Evolutionary conservation across 2,329 filamentous ascomycete species (phyloP).

Genomic region (Juglanconis juglandina): DNA sequence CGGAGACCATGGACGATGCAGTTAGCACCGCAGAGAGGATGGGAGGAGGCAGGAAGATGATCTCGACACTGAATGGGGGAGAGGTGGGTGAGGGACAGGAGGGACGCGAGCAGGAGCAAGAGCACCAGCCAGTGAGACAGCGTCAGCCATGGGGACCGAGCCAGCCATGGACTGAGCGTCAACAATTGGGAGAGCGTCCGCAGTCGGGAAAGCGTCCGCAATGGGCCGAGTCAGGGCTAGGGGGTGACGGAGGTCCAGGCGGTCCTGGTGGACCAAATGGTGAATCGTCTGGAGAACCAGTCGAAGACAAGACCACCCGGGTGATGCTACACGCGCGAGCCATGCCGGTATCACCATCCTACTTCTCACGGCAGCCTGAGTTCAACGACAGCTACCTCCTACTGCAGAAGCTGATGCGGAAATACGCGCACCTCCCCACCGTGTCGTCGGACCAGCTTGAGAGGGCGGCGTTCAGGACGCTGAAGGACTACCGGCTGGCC

Average conservation of each 20-base stretch:
- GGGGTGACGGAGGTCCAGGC: neutral
- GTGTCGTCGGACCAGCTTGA: constrained; percentile 64
- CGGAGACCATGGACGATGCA: neutral
- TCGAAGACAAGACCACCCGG: neutral
- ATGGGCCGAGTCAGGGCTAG: neutral
- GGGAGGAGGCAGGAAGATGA: neutral
- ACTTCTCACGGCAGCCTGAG: constrained; percentile 81
- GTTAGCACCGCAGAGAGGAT: neutral
- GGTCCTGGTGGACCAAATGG: no score
- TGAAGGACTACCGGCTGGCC: constrained; percentile 69
- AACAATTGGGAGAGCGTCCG: no score
- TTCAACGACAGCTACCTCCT: constrained; percentile 83
- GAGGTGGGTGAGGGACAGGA: neutral
- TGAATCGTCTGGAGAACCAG: neutral
- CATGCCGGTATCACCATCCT: constrained; percentile 83
- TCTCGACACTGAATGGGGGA: neutral
- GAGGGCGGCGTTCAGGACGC: constrained; percentile 74
- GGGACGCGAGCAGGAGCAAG: neutral
- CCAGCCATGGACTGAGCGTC: no score
- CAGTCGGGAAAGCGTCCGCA: neutral
- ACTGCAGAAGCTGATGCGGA: constrained; percentile 68
- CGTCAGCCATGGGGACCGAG: no score
- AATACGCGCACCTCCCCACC: constrained; percentile 70
- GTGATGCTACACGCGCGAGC: constrained; percentile 58
- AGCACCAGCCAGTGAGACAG: neutral